phyloP scores from a whole-genome alignment of 2,329 filamentous ascomycete species.

The Tolypocladium paradoxum region DNA sequence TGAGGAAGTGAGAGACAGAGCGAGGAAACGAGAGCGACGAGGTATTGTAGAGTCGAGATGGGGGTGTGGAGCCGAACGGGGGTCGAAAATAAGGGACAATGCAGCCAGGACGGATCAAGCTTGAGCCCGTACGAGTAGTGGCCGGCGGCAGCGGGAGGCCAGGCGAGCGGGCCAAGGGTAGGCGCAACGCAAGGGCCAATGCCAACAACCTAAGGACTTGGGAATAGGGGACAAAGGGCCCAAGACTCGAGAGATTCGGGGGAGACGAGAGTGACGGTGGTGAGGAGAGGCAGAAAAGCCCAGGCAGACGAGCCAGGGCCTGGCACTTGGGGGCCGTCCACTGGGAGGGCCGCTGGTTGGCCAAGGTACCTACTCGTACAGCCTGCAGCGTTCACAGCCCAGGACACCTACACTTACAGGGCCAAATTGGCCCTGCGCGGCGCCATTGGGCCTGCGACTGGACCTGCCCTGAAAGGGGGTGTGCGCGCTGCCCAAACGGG shows the following conservation, averaged over 20 bases:
- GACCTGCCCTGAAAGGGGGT: background rate
- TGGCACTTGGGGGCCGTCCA: background rate
- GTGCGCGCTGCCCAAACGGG: background rate
- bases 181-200: background rate
- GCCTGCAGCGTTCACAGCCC: background rate
- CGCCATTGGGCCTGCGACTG: background rate
- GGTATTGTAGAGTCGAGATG: constrained; percentile 9
- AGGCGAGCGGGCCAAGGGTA: background rate
- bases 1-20: constrained; percentile 19
- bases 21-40: constrained; percentile 22
- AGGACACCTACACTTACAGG: background rate
- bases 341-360: background rate
- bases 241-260: background rate
- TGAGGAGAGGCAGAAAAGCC: background rate
- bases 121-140: background rate
- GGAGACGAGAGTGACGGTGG: background rate
- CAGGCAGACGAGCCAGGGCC: background rate
- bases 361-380: no score
- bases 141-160: background rate
- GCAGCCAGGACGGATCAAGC: background rate
- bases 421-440: background rate
- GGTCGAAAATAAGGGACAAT: constrained; percentile 10
- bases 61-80: constrained; percentile 11
- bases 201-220: background rate
- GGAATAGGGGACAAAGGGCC: background rate